These are phyloP conservation scores for Collybia sordida DNA, from an alignment of 768 basidiomycete species.

Conservation along the genomic window DNA sequence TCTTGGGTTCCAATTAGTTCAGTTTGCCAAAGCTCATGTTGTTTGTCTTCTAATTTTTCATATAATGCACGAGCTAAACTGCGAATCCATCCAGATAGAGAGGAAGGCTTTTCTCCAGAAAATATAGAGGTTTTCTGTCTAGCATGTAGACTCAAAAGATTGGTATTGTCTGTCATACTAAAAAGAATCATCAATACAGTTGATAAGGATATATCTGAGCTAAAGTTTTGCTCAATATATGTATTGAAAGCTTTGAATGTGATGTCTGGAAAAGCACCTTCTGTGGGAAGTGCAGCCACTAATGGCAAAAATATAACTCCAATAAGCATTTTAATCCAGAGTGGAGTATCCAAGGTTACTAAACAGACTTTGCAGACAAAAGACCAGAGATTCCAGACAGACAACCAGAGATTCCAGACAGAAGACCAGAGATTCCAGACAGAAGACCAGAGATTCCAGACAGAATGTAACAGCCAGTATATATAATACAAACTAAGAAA, in stretches of 20 bases:
- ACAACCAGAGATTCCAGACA: no score
- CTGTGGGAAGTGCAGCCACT: background rate
- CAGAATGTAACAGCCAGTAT: no score
- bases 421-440: no score
- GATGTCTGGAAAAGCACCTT: background rate
- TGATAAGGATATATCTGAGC: constrained; percentile 4
- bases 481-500: no score
- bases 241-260: background rate
- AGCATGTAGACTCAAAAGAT: constrained; percentile 2
- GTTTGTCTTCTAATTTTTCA: no score
- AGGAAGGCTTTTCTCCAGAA: background rate
- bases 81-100: background rate
- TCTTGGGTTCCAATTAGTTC: background rate
- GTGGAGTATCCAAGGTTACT: no score
- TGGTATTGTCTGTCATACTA: constrained; percentile 5
- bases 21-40: background rate
- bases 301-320: background rate
- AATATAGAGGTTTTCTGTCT: background rate
- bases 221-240: background rate
- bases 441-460: no score
- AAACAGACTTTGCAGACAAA: no score
- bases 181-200: constrained; percentile 3
- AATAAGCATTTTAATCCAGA: no score
- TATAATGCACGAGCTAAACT: background rate
- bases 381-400: no score